A percentile compares a stretch with the other conserved stretches of the same genome.
phyloP scores from a whole-genome alignment of 805 yeast genomes.

The Hanseniaspora lindneri region DNA sequence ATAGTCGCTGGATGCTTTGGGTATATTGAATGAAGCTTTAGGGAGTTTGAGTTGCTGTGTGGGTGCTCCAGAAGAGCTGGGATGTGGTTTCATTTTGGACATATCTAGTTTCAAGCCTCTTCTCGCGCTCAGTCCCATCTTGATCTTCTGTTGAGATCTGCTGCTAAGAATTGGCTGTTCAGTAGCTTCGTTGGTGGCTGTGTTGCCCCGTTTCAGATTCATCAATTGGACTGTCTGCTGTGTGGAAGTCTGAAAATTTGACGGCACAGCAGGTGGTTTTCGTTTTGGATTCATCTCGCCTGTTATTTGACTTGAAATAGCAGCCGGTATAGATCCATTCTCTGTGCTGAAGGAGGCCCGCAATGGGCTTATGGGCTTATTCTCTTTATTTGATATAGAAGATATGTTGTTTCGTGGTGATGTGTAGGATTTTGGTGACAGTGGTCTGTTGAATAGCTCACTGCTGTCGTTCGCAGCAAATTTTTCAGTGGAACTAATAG shows the following conservation, averaged over 20 bases:
- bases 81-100: constrained; percentile 10
- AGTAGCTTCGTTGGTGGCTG: constrained; percentile 55
- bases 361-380: constrained; percentile 12
- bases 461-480: not conserved
- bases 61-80: not conserved
- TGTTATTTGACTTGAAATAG: not conserved
- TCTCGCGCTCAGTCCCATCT: constrained; percentile 72
- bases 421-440: not conserved
- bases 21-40: not conserved
- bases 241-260: constrained; percentile 18
- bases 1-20: constrained; percentile 2
- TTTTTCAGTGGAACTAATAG: not conserved
- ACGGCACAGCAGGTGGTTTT: constrained; percentile 24
- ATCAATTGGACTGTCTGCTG: constrained; percentile 19
- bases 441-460: not conserved
- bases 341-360: too few relatives aligned
- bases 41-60: constrained; percentile 1
- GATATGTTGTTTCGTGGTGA: not conserved
- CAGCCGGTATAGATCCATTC: too few relatives aligned
- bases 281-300: constrained; percentile 23
- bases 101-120: constrained; percentile 60
- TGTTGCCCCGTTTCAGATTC: constrained; percentile 37
- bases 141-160: constrained; percentile 51
- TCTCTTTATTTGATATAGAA: not conserved
- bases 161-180: constrained; percentile 73